Base-by-base conservation (phyloP, 2,329 filamentous ascomycete genomes). In the Penicillium nordicum region DNA sequence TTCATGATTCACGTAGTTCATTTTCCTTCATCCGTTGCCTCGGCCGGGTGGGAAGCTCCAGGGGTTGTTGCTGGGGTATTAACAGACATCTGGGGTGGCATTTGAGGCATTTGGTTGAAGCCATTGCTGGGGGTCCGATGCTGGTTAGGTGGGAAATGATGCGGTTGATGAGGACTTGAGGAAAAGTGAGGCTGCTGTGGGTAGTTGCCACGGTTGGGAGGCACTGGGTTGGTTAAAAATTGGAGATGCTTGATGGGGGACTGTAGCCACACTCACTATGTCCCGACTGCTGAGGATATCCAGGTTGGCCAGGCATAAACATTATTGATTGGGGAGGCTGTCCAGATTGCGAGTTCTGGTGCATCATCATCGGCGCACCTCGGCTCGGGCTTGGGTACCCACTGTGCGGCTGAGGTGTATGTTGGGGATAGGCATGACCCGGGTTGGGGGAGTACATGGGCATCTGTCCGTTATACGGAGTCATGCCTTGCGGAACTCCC, bases 331-430 rank as follows among this genome's bases (percentile, higher is more conserved):
- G 79, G 46, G 80, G 79, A 55, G 80, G 80, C 70, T 95, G 91
- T 40, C 92, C 92, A 72, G 96, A 92, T 69, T 97, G 93, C 29
- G 92, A 97, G 53, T 90, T 90, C 76, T 96, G 91, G 63, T 92
- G 92, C 67, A 88, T 89, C 93, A 97, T 97, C 87, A 95, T 91
- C 2, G 90, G 88, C 12, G 94, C 90, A 21, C 87, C 86, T 46
- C 92, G 85, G 55, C 90, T 87, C 1, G 93, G 93, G 70, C 93
- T 97, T n/a, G 91, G 89, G 69, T 90, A 96, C 16, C 91, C 90
- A 42, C 84, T 89, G 21, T 88, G 84, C 53, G 79, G 79, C 55
- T 81, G 79, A 58, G 78, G 66, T 21, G 73, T 75, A 65, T 80
- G 79, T 42, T 80, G 80, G 36, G 82, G 81, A 61, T 85, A 85